phyloP scores from a whole-genome alignment of 2,329 filamentous ascomycete genomes.

The Phialemonium atrogriseum region DNA sequence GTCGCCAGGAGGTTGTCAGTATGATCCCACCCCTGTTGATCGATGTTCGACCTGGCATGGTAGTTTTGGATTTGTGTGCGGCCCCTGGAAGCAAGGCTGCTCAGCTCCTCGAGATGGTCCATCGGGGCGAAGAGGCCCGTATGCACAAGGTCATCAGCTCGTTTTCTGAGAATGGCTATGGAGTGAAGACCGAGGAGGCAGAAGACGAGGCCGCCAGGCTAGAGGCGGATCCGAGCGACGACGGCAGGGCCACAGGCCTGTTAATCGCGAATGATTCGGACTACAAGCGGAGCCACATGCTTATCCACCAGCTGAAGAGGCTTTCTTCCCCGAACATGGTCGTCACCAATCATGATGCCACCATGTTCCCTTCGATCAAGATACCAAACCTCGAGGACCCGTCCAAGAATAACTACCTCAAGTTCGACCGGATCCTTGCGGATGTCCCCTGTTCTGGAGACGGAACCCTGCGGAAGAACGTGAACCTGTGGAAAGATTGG shows the following conservation, averaged over 20 bases:
- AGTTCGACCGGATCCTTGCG: conserved; percentile 92
- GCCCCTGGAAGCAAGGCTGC: conserved; percentile 96
- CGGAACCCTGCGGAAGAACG: conserved; percentile 88
- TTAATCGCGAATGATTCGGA: conserved; percentile 94
- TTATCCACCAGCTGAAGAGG: conserved; percentile 96
- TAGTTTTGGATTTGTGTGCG: conserved; percentile 90
- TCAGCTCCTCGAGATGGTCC: conserved; percentile 90
- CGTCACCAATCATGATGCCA: conserved; percentile 96
- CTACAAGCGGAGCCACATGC: conserved; percentile 93
- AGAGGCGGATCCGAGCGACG: conserved; percentile 56
- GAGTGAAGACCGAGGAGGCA: conserved; percentile 38
- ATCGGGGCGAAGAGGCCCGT: conserved; percentile 82
- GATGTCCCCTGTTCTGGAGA: conserved; percentile 97
- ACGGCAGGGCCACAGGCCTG: conserved; percentile 82
- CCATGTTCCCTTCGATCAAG: conserved; percentile 86
- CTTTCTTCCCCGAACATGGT: conserved; percentile 93
- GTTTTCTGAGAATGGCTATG: conserved; percentile 53
- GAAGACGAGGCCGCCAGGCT: conserved; percentile 42
- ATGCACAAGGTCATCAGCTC: conserved; percentile 63
- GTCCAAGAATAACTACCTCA: conserved; percentile 64
- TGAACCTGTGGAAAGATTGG: conserved; percentile 94
- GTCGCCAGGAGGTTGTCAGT: conserved; percentile 92
- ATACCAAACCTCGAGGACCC: conserved; percentile 52
- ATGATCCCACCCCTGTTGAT: conserved; percentile 97
- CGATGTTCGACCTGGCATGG: conserved; percentile 85